These are phyloP conservation scores for Kwoniella pini DNA, from an alignment of 768 basidiomycete genomes.

Conservation along the genomic window DNA sequence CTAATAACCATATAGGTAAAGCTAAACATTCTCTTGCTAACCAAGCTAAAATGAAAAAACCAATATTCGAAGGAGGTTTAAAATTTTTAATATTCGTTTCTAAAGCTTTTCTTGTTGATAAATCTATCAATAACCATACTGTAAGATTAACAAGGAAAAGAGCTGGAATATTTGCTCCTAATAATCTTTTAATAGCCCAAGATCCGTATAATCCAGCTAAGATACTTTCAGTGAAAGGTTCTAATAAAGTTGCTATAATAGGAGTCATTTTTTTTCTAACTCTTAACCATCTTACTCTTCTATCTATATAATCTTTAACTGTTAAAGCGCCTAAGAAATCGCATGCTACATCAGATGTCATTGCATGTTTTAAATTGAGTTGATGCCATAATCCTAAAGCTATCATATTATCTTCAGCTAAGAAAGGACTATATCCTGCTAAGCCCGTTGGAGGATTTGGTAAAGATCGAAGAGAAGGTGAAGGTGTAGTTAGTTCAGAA, in stretches of 20 bases:
- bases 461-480: slow-evolving; percentile 33
- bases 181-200: slow-evolving; percentile 59
- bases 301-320: slow-evolving; percentile 77
- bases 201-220: slow-evolving; percentile 68
- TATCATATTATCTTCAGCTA: slow-evolving; percentile 99
- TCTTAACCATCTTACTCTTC: slow-evolving; percentile 93
- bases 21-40: slow-evolving; percentile 74
- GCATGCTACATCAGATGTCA: slow-evolving; percentile 85
- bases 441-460: slow-evolving; percentile 62
- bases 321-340: slow-evolving; percentile 89
- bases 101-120: slow-evolving; percentile 79
- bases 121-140: slow-evolving; percentile 73
- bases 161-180: slow-evolving; percentile 37
- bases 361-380: slow-evolving; percentile 77
- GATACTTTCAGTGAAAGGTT: slow-evolving; percentile 89
- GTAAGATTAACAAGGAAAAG: slow-evolving; percentile 62
- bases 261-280: slow-evolving; percentile 90
- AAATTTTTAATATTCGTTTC: slow-evolving; percentile 64
- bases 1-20: slow-evolving; percentile 82
- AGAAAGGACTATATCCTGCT: slow-evolving; percentile 76
- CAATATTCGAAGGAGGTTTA: slow-evolving; percentile 52
- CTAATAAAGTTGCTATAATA: slow-evolving; percentile 75
- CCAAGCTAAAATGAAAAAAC: slow-evolving; percentile 77
- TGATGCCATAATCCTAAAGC: slow-evolving; percentile 91
- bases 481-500: slow-evolving; percentile 57